Evolutionary conservation across 1,284 basidiomycete species (phyloP), one percentile per base, ranked within the genome.

Genomic region (Ustilago esculenta): DNA sequence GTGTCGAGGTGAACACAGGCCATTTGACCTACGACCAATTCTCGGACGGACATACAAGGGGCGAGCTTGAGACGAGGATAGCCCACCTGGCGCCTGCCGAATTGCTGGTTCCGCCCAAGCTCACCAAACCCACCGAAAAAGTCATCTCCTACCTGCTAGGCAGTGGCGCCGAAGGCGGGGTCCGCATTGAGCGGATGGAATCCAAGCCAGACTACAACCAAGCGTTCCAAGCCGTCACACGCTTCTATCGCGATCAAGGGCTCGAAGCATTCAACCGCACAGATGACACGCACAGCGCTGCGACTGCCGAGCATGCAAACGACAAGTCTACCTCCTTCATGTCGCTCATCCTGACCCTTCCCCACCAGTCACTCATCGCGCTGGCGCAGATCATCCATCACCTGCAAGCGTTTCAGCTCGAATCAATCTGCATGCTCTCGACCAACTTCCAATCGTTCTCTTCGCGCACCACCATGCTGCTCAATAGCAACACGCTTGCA

Each of bases 21-120:
- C 91, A 94, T 69, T 89, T 98, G 2, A 85, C 93, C 1, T 98
- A 92, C 87, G 95, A 98, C 75, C 88, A 91, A 66, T 96, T 79
- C 29, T 39, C 33, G 18, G 80, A 81, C 48, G 67, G 63, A 4
- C 42, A 59, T 25, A 51, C 76, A 24, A 57, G 75, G 30, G 70
- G 59, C 29, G 78, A 78, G 59, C 71, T 81, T 25, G 77, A 81
- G 50, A 81, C 80, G 2, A 59, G 80, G 20, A 61, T 81, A 4
- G 74, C 76, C 0, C 80, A 81, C 44, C 58, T 81, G 9, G 87
- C 87, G 61, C 95, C 95, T 0, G 87, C 89, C 0, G 95, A 98
- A 76, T 82, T 98, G 1, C 84, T 98, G 0, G 81, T 94, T 3
- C 68, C 70, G 3, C 77, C 83, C 5, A 86, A 85, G 6, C 81